Evolutionary conservation across 1,284 basidiomycete species (phyloP).

Genomic region (Apiotrichum laibachii): DNA sequence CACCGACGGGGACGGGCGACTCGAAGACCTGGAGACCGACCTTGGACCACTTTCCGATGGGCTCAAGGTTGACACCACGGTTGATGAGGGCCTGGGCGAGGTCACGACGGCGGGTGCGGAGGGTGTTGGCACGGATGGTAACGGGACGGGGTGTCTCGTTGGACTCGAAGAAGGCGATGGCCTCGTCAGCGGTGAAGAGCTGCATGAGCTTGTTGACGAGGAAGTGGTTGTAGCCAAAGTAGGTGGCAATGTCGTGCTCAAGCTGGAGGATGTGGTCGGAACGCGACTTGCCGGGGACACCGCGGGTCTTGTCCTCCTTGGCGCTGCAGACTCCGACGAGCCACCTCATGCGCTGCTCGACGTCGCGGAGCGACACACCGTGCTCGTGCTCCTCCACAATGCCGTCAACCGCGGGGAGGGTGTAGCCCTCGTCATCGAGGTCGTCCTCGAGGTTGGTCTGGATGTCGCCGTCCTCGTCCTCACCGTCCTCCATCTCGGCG

Average conservation of each 20-base stretch:
- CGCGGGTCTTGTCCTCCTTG: constrained; percentile 64
- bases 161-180: constrained; percentile 97
- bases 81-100: constrained; percentile 93
- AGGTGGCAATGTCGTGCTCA: constrained; percentile 80
- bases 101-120: constrained; percentile 88
- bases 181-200: constrained; percentile 91
- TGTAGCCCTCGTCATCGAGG: constrained; percentile 66
- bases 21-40: constrained; percentile 98
- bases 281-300: constrained; percentile 65
- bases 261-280: constrained; percentile 89
- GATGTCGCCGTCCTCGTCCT: constrained; percentile 49
- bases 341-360: constrained; percentile 85
- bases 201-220: constrained; percentile 91
- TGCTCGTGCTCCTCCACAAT: constrained; percentile 73
- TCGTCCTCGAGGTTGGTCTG: constrained; percentile 57
- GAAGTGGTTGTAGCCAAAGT: constrained; percentile 98
- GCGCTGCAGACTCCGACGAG: constrained; percentile 76
- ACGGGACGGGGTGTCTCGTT: constrained; percentile 96
- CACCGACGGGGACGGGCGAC: constrained; percentile 89
- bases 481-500: constrained; percentile 26
- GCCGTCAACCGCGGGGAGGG: constrained; percentile 75
- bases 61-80: constrained; percentile 93
- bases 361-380: constrained; percentile 68
- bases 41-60: constrained; percentile 98
- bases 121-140: constrained; percentile 95